A percentile compares a stretch with the other conserved stretches of the same genome.
Conservation (phyloP, 179 eudicot species). For the Silene coronaria region DNA sequence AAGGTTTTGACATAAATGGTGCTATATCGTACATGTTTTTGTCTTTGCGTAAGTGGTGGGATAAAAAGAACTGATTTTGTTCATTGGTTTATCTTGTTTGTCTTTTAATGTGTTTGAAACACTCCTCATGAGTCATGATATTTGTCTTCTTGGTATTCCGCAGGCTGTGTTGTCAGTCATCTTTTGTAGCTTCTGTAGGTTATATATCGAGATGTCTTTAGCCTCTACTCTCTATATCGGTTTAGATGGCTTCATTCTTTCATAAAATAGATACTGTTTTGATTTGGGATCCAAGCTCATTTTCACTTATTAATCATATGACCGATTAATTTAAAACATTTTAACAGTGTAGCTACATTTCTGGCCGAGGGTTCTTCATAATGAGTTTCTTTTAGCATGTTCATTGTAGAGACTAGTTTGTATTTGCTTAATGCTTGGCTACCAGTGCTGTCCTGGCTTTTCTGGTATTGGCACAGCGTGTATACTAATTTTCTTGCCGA, state of each 20-base stretch:
- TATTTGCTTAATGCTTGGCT: slow-evolving; percentile 1
- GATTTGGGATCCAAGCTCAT: background rate
- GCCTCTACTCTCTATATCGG: background rate
- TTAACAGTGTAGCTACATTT: background rate
- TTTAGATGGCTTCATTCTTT: too few relatives aligned
- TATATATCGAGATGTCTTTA: background rate
- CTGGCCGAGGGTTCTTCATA: background rate
- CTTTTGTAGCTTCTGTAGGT: background rate
- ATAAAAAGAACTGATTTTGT: background rate
- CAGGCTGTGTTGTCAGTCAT: background rate
- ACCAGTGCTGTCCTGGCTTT: background rate
- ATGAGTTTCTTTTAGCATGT: background rate
- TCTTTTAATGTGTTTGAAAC: background rate
- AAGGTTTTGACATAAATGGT: too few relatives aligned
- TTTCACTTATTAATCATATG: background rate
- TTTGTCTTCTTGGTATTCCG: too few relatives aligned
- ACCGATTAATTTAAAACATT: background rate
- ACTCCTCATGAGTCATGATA: background rate
- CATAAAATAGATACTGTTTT: too few relatives aligned
- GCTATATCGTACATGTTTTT: background rate
- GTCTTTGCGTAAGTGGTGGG: background rate
- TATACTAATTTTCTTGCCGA: slow-evolving; percentile 5
- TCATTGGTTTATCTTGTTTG: background rate
- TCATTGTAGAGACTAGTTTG: background rate
- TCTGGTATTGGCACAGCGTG: background rate